Evolutionary conservation across 768 basidiomycete species (phyloP).

Genomic region (Dioszegia aurantiaca): DNA sequence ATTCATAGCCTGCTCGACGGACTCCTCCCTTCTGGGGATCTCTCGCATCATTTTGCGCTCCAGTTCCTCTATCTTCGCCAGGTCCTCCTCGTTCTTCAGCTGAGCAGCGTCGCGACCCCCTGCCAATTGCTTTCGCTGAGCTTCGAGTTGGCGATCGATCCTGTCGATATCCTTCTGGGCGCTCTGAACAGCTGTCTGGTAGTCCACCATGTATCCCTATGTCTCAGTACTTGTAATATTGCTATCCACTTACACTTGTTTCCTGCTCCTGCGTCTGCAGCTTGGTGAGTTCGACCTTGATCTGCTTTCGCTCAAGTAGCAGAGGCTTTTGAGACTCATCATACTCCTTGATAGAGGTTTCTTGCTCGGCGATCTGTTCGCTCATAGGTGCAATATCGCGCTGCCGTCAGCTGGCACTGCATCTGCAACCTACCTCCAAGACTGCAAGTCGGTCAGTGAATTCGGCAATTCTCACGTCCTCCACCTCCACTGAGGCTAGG

Average conservation of each 20-base stretch:
- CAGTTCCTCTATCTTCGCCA: not conserved
- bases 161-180: not conserved
- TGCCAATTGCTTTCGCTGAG: not conserved
- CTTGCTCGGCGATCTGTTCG: not conserved
- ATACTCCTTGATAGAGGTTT: not conserved
- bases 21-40: constrained; percentile 5
- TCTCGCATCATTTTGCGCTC: constrained; percentile 6
- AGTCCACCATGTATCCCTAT: not conserved
- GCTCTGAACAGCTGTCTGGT: not conserved
- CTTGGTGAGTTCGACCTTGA: not conserved
- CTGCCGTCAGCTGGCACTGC: not conserved
- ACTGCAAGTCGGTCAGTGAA: constrained; percentile 61
- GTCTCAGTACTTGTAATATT: not conserved
- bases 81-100: not conserved
- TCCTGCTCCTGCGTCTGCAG: not conserved
- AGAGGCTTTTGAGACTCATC: not conserved
- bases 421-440: constrained; percentile 15
- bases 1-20: not conserved
- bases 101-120: not conserved
- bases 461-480: constrained; percentile 58
- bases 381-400: not conserved
- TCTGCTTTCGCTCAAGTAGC: not conserved
- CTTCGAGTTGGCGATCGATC: not conserved
- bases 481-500: constrained; percentile 49
- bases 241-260: not conserved